A percentile compares a stretch with the other conserved stretches of the same genome.
phyloP scores from a whole-genome alignment of 2,329 filamentous ascomycete species.

The Epichloe typhina region DNA sequence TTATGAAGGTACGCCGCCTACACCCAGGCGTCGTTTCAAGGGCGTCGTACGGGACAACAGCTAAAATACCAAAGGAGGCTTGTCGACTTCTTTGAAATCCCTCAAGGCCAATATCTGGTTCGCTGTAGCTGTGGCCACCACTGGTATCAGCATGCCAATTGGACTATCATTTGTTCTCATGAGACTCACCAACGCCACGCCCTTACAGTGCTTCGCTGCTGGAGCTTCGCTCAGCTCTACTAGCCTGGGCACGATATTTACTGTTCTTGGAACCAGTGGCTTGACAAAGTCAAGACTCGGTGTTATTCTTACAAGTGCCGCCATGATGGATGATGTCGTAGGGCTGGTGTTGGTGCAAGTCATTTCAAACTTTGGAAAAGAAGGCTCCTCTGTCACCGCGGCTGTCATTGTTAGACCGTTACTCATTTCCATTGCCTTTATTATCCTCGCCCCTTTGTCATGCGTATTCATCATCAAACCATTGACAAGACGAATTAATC shows the following conservation, averaged over 20 bases:
- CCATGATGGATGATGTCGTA: constrained; percentile 72
- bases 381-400: constrained; percentile 13
- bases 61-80: constrained; percentile 32
- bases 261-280: constrained; percentile 32
- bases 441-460: constrained; percentile 28
- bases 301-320: constrained; percentile 55
- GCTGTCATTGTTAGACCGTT: constrained; percentile 30
- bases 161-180: constrained; percentile 49
- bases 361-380: constrained; percentile 48
- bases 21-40: no score
- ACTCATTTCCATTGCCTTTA: constrained; percentile 37
- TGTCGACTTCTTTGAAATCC: constrained; percentile 22
- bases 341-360: constrained; percentile 67
- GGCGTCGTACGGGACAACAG: background rate
- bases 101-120: constrained; percentile 48
- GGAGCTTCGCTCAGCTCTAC: constrained; percentile 65
- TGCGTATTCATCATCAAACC: constrained; percentile 34
- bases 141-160: constrained; percentile 52
- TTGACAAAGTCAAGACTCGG: constrained; percentile 34
- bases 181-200: constrained; percentile 33
- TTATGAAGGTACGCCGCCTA: constrained; percentile 42
- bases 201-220: constrained; percentile 54
- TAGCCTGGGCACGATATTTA: constrained; percentile 58
- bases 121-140: constrained; percentile 49
- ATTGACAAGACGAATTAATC: constrained; percentile 22